phyloP scores from a whole-genome alignment of 129 eudicot genomes.

The Deinandra increscens region DNA sequence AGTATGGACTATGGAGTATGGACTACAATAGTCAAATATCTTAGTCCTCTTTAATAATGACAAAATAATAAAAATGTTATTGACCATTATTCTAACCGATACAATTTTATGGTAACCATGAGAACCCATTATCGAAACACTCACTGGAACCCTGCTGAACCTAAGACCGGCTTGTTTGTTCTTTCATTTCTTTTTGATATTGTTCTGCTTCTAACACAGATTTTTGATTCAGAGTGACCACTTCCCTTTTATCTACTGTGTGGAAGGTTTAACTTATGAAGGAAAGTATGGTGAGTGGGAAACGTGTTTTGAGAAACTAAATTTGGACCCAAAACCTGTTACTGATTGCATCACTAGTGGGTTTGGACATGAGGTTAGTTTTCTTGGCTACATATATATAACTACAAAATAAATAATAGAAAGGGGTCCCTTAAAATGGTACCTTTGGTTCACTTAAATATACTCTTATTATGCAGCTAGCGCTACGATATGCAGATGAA shows the following conservation, averaged over 20 bases:
- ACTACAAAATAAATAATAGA: no score
- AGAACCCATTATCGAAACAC: no score
- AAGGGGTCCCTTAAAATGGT: no score
- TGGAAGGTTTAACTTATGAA: constrained; percentile 59
- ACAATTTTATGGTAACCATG: no score
- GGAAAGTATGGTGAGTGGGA: constrained; percentile 64
- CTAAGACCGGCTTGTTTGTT: not conserved
- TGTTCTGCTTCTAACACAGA: not conserved
- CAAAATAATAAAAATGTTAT: not conserved
- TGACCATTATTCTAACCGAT: not conserved
- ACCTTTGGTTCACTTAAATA: no score
- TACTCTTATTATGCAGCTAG: constrained; percentile 46
- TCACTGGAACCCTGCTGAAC: no score
- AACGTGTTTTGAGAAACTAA: constrained; percentile 70
- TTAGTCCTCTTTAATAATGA: not conserved
- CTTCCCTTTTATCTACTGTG: constrained; percentile 78
- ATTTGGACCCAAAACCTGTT: constrained; percentile 67
- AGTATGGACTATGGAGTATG: not conserved
- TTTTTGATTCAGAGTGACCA: constrained; percentile 60
- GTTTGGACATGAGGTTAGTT: constrained; percentile 65
- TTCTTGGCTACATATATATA: not conserved
- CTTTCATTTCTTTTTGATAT: not conserved
- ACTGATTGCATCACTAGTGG: constrained; percentile 55
- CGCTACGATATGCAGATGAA: constrained; percentile 63
- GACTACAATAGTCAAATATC: constrained; percentile 6